These are phyloP conservation scores for Annulohypoxylon truncatum DNA, from an alignment of 2,329 filamentous ascomycete species.

Conservation along the genomic window DNA sequence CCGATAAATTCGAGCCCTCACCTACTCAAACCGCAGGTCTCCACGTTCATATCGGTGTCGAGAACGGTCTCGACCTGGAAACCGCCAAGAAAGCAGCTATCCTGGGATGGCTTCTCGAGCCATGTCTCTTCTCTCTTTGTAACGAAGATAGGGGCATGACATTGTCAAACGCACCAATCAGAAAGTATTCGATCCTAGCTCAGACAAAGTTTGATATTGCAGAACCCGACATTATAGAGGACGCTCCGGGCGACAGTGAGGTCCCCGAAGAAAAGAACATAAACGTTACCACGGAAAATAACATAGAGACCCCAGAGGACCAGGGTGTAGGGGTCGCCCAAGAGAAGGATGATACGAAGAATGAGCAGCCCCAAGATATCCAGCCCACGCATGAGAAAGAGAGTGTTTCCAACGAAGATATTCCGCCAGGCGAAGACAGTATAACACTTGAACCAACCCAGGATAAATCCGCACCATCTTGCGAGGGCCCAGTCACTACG, in stretches of 20 bases:
- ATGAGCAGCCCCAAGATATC: not conserved
- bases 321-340: not conserved
- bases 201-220: not conserved
- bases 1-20: not conserved
- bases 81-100: conserved; percentile 7
- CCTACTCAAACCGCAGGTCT: not conserved
- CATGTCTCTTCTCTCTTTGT: conserved; percentile 18
- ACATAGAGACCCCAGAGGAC: not conserved
- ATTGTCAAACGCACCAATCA: conserved; percentile 7
- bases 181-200: conserved; percentile 6
- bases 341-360: not conserved
- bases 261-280: not conserved
- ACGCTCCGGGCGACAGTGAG: not conserved
- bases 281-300: not conserved
- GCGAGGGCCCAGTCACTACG: not conserved
- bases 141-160: not conserved
- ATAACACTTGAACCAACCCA: not conserved
- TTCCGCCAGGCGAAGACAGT: not conserved
- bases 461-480: not conserved
- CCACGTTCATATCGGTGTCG: conserved; percentile 16
- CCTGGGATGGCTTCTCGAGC: conserved; percentile 14
- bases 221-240: not conserved
- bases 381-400: not conserved
- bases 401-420: not conserved
- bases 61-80: conserved; percentile 12